Base-by-base conservation (phyloP, 73 alveolate species). In the Loxodes magnus region DNA sequence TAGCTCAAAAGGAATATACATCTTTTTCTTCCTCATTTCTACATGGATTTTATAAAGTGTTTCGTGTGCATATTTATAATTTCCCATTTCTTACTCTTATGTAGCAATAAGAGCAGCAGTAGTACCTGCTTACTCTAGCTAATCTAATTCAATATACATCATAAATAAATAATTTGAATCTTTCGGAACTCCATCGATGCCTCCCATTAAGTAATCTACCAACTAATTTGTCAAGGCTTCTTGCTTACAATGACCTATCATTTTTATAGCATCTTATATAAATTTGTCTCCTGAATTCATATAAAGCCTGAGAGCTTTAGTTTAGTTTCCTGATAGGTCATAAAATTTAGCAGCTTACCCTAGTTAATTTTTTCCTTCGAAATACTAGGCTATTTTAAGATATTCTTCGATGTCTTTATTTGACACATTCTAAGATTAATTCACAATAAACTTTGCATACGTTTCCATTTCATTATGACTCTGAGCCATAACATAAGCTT, bases 301-400 rank as follows among this genome's bases (percentile, higher is more conserved):
- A 53, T 66, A 93, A 43, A 88, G 80, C 69, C 83, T 87, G 16
- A 93, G 57, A 6, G 98, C 94, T 63, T 93, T 93, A 42, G 78
- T 76, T 33, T 65, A 89, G 38, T 89, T 79, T 44, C 93, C 96
- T 22, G 94, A 76, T 71, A 82, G 85, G 66, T 93, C 99, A 56
- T 74, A 89, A 54, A 84, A 96, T 50, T 64, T 84, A 1, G 97
- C 99, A 28, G 99, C 97, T 59, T 78, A 82, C 29, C 96, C 97
- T 71, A 74, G 75, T 43, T 82, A 66, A 62, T 66, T 51, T 59
- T 90, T 82, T 14, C 94, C 94, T 66, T 93, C 99, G 64, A 67
- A 86, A 57, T 75, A 82, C 26, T 79, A 67, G 12, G 98, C 99
- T 35, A 93, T 91, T 60, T 78, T 82, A 39, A 80, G 55, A 51